Base-by-base conservation (phyloP, 495 filamentous ascomycete species). In the Penicillium paradoxum region DNA sequence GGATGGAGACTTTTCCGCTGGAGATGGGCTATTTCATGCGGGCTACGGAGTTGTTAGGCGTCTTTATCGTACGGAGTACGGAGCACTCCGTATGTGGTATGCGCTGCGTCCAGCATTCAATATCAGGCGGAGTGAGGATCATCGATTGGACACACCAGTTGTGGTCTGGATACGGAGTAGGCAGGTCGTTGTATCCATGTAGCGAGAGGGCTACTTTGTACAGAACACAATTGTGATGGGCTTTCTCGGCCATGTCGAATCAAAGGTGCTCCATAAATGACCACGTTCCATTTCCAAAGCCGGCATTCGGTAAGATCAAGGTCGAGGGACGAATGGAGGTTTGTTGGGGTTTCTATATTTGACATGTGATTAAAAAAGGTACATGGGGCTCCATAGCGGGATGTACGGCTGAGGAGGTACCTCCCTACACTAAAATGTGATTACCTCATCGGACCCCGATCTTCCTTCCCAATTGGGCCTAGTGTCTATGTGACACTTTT, bases 361-460 rank as follows among this genome's bases (percentile, higher is more conserved):
- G 49, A 39, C 49, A 51, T 51, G 49, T 51, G 49, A 51, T 10
- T 21, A 6, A 22, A 6, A 29, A 18, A 30, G 38, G 49, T 34
- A 51, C 49, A 21, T 51, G 6, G 18, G 4, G 5, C 1, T 4
- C 38, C 49, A 51, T 51, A 51, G 18, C 7, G 19, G 8, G 33
- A 25, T 33, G 18, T 51, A 51, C 36, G 27, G 29, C 17, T 3
- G n/a, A 25, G 7, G 11, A 34, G 6, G 49, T 51, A 51, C 38
- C 27, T 8, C 24, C 3, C 18, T 8, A 9, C 24, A 27, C 18
- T 8, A 9, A 27, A 48, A 48, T 34, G 27, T 39, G 48, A 42
- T 51, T 49, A 49, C 39, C 38, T 51, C 39, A 44, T 22, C n/a
- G n/a, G n/a, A 8, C 34, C 24, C 8, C n/a, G 24, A 36, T 42